Evolutionary conservation across 305 asterid species (phyloP).

Genomic region (Rubia balearica): DNA sequence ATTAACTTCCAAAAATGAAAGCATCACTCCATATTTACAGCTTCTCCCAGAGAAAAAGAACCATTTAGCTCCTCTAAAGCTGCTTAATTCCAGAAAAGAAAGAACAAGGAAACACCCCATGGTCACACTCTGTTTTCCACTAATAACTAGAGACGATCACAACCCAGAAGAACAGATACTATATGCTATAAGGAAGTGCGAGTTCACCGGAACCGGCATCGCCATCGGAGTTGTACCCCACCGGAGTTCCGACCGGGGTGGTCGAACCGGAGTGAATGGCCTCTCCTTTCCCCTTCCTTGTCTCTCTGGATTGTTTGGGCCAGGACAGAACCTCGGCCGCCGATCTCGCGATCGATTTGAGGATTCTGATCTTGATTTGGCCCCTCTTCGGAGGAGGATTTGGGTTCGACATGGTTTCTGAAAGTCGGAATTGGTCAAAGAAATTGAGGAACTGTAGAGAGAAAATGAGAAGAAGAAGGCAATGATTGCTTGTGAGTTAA

Average conservation of each 20-base stretch:
- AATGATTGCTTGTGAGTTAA: not conserved
- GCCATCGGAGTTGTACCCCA: not conserved
- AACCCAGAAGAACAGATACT: not conserved
- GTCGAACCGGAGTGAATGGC: not conserved
- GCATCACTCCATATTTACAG: not conserved
- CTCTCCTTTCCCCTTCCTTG: not conserved
- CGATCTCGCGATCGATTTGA: not conserved
- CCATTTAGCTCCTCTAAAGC: not conserved
- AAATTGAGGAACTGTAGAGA: not conserved
- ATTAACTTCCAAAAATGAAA: not conserved
- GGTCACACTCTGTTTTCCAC: not conserved
- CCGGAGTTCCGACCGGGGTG: not conserved
- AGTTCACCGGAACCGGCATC: no score
- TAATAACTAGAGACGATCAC: not conserved
- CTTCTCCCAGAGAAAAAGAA: not conserved
- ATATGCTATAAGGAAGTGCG: not conserved
- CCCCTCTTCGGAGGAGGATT: not conserved
- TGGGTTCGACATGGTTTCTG: constrained; percentile 2
- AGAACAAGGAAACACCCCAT: not conserved
- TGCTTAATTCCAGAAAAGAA: not conserved
- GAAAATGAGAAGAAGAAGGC: not conserved
- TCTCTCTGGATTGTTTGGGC: not conserved
- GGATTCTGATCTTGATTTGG: not conserved
- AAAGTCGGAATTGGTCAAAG: not conserved
- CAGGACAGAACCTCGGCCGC: not conserved